Conservation (phyloP, 1,139 yeast species). For the Wickerhamomyces sp. region DNA sequence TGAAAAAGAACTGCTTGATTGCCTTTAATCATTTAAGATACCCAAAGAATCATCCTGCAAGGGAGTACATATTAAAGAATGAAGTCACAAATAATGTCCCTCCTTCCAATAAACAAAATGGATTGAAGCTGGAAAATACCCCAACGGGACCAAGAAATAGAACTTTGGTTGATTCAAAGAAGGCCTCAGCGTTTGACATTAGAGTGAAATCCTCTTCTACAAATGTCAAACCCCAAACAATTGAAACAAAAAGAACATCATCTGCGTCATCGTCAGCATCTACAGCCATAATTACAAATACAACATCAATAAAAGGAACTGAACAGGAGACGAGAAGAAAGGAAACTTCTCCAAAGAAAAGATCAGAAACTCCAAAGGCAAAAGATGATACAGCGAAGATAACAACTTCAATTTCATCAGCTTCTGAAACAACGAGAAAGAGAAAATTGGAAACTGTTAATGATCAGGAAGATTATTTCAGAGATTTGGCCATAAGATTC, state of each 20-base stretch:
- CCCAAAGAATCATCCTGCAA: conserved; percentile 14
- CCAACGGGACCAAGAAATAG: not conserved
- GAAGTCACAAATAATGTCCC: not conserved
- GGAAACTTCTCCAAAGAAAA: no score
- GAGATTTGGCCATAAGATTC: conserved; percentile 19
- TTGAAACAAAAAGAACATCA: not conserved
- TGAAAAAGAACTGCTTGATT: conserved; percentile 11
- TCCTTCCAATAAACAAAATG: not conserved
- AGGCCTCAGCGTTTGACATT: not conserved
- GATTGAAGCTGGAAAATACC: not conserved
- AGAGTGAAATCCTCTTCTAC: not conserved
- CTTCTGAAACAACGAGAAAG: conserved; percentile 2
- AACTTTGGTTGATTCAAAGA: not conserved
- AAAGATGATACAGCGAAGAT: no score
- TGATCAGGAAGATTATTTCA: conserved; percentile 7
- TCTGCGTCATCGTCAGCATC: not conserved
- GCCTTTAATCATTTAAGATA: conserved; percentile 17
- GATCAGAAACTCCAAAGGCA: no score
- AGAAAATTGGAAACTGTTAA: no score
- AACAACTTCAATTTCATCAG: not conserved
- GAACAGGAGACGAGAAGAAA: no score
- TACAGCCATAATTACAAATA: not conserved
- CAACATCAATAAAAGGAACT: no score
- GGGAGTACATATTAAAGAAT: conserved; percentile 1
- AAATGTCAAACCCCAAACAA: not conserved